Evolutionary conservation across 139 green algal genomes (phyloP), one percentile per base, ranked within the genome.

Genomic region (Nannochloris sp.): DNA sequence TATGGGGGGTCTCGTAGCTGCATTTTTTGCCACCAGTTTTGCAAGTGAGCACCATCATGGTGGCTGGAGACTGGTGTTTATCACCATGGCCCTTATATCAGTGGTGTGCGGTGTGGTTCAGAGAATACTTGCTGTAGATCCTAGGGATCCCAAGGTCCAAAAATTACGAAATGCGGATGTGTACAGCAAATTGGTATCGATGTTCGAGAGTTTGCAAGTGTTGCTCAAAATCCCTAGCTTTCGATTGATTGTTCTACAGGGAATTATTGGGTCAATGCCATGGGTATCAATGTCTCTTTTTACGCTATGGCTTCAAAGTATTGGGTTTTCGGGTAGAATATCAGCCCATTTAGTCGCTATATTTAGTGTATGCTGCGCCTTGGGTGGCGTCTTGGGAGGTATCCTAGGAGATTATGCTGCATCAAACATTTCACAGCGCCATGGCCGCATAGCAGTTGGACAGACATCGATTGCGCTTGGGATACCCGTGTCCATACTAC

Each of bases 241-340:
- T 60, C 71, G 75, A 34, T 59, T 88, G 15, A 44, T 61, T 27
- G n/a, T 61, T 5, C 7, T 61, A 8, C 82, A 95, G 73, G 88
- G 89, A 58, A 85, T 96, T 24, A 80, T 96, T 8, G 89, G 89
- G 37, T 84, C 67, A 64, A 85, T 85, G 2, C 90, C 89, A n/a
- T 96, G 89, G 90, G 72, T 81, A 18, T 89, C 88, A 18, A 81
- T 96, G 76, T 75, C 83, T 5, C 90, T 90, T 66, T 82, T 89
- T 61, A 92, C 89, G 1, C 10, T 56, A 7, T 57, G 60, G 48
- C n/a, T 66, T 25, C 71, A 78, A 65, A 74, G 93, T 21, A 70
- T 90, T 29, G 89, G 89, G 9, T 96, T 96, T 73, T 71, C 53
- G 16, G 51, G 78, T 69, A 40, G 74, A 50, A 15, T 61, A 16